Evolutionary conservation across 2,329 filamentous ascomycete species (phyloP), one percentile per base, ranked within the genome.

Genomic region (Endoconidiophora laricicola): DNA sequence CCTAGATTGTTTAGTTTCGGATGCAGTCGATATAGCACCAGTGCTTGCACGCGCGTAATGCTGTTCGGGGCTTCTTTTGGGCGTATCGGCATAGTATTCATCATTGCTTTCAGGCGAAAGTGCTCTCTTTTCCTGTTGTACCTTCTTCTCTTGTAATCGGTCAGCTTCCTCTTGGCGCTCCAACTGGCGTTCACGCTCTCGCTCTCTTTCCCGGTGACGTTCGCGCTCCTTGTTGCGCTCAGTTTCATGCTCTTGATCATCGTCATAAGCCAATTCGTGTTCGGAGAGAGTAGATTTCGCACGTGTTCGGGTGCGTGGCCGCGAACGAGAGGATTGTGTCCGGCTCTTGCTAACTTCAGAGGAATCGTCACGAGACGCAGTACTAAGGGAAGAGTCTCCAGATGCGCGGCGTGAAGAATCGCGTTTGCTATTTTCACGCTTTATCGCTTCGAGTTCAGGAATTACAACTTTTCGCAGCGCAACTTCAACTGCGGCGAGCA

Each of bases 401-500:
- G 84, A 88, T 52, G 79, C 81, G 50, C 76, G 77, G 9, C 76
- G 77, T 10, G 58, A 78, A 56, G 58, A 78, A 56, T 82, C 74
- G 55, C 81, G 78, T 56, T 82, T 81, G 62, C 85, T 88, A 62
- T 90, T 84, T 60, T 94, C 87, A 58, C 88, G 79, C 63, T 94
- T 95, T 49, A 98, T 70, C 7, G 87, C 86, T 58, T 86, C 90
- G 42, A 98, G 71, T 63, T 98, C 90, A 0, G 91, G 91, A 2
- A 98, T 67, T 48, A 95, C 94, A 46, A 94, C 72, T 45, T 87
- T 77, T 55, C 86, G 81, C 59, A 95, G 94, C 12, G 87, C 87
- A 65, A 94, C 87, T 65, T 95, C 88, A 2, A 95, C 88, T 0
- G 87, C 91, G 59, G 91, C 85, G 2, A 95, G 73, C 2, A 95